These are phyloP conservation scores for Hygrophila difformis DNA, from an alignment of 257 asterid genomes.

Conservation along the genomic window DNA sequence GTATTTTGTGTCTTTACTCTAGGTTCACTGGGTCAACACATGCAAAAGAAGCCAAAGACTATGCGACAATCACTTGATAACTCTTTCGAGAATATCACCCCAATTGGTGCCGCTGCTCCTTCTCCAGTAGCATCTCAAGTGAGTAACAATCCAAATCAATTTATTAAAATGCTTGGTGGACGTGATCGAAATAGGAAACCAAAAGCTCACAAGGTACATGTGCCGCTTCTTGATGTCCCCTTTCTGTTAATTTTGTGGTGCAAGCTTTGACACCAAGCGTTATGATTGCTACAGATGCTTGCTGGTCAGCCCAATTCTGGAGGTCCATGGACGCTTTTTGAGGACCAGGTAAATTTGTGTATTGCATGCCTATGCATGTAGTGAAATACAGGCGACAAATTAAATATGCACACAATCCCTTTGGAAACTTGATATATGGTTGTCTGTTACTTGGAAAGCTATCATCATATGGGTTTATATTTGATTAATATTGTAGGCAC, in stretches of 20 bases:
- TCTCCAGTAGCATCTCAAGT: slow-evolving; percentile 86
- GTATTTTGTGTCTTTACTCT: slow-evolving; percentile 23
- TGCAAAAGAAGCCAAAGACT: slow-evolving; percentile 68
- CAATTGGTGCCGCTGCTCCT: slow-evolving; percentile 58
- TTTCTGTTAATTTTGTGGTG: slow-evolving; percentile 13
- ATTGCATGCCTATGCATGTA: slow-evolving; percentile 6
- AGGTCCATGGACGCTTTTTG: slow-evolving; percentile 78
- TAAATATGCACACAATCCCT: neutral
- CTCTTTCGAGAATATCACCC: slow-evolving; percentile 55
- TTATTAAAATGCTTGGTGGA: slow-evolving; percentile 65
- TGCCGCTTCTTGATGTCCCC: slow-evolving; percentile 5
- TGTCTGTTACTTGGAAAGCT: neutral
- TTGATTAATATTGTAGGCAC: slow-evolving; percentile 50
- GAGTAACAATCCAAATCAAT: slow-evolving; percentile 73
- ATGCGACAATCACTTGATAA: slow-evolving; percentile 61
- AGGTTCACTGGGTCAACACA: slow-evolving; percentile 76
- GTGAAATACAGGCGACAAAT: slow-evolving; percentile 29
- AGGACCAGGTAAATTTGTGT: slow-evolving; percentile 70
- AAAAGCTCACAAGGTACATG: slow-evolving; percentile 65
- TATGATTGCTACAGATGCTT: slow-evolving; percentile 47
- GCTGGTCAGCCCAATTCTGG: slow-evolving; percentile 64
- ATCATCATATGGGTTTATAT: neutral
- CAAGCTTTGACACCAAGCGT: slow-evolving; percentile 18
- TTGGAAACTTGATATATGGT: too few relatives aligned
- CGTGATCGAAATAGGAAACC: slow-evolving; percentile 82